These are phyloP conservation scores for Alopecurus myosuroides DNA, from an alignment of 176 grass and related monocot genomes.

Conservation along the genomic window DNA sequence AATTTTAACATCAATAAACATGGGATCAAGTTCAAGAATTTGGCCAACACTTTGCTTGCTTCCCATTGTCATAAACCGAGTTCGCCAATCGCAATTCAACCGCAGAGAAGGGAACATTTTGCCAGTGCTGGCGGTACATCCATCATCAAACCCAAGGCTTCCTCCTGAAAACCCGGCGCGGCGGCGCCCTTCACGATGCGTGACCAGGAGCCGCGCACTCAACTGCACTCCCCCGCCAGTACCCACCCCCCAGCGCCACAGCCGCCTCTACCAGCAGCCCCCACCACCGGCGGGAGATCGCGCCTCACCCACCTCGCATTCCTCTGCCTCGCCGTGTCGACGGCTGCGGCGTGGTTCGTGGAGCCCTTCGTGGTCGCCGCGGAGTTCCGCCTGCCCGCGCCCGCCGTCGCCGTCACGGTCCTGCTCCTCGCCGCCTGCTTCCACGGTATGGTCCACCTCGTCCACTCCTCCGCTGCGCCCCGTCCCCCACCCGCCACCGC, in stretches of 20 bases:
- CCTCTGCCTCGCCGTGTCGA: neutral
- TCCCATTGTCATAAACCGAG: no score
- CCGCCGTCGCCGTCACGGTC: neutral
- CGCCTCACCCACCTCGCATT: neutral
- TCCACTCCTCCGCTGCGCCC: neutral
- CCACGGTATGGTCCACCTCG: neutral
- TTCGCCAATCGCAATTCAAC: neutral
- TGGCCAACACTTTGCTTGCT: no score
- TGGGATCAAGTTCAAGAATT: no score
- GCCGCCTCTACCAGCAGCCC: neutral
- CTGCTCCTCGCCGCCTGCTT: constrained; percentile 6
- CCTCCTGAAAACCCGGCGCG: neutral
- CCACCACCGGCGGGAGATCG: neutral
- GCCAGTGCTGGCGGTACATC: neutral
- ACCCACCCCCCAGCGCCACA: neutral
- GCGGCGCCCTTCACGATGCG: neutral
- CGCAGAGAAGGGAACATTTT: neutral
- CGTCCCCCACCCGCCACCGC: neutral
- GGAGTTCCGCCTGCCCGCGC: neutral
- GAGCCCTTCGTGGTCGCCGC: neutral
- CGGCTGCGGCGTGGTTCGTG: neutral
- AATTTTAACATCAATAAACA: no score
- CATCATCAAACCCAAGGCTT: neutral
- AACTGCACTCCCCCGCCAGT: neutral
- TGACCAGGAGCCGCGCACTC: neutral